Evolutionary conservation across 2,329 filamentous ascomycete genomes (phyloP), one percentile per base, ranked within the genome.

Genomic region (Myriosclerotinia duriaeana): DNA sequence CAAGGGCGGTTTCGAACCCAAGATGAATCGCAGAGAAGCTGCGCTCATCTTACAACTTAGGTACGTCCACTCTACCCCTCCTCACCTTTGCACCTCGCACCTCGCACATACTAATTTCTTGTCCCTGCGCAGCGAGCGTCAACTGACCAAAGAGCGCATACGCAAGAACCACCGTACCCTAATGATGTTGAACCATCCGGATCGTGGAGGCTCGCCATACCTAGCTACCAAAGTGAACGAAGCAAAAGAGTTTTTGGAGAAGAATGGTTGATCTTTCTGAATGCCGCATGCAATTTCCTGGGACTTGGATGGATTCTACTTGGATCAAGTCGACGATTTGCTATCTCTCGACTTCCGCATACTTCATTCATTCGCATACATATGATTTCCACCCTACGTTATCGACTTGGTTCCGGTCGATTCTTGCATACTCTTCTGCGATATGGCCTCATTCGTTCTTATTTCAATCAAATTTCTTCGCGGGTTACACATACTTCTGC

Each of bases 151-250:
- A 80, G 94, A 98, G 56, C 95, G 96, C 77, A 83, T 99, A 74
- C 92, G 95, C 77, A 97, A 97, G 81, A 92, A 93, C 73, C 95
- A 99, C 80, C 89, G 95, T 71, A 92, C 89, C 65, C 87, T 98
- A 72, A 99, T 99, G 94, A 87, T 99, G 66, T 84, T 97, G 71
- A 99, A 99, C 83, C 95, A 99, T 79, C 95, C 95, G 70, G 95
- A 99, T 83, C 90, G 95, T 76, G 95, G 95, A 71, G 95, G 95
- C 50, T 97, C 93, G 77, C 95, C 95, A 9, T 99, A 98, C 77
- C 82, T 99, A 54, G 95, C 95, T 17, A 97, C 93, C 64, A 99
- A 99, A 80, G 90, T 99, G 77, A 99, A 99, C 80, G 95, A 99
- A 79, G 95, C 95, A 50, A 99, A 99, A 80, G 94, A 98, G 78